Base-by-base conservation (phyloP, 169 alveolate genomes). In the Plasmodium blacklocki region DNA sequence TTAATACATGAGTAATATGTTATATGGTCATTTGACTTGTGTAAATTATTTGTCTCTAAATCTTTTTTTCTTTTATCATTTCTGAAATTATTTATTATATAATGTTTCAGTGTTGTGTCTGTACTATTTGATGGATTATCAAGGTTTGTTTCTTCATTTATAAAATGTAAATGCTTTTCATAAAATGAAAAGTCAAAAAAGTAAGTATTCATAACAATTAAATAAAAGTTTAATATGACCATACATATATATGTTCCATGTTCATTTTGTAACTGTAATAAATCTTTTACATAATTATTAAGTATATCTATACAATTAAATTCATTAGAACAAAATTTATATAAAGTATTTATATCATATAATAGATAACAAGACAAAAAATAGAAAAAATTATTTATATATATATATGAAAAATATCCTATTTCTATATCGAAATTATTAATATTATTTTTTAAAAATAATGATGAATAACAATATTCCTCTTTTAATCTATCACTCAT, bases 171-270 rank as follows among this genome's bases (percentile, higher is more conserved):
- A 8, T 80, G 49, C 26, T 70, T 83, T 68, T 83, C 49, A 70
- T 83, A 83, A 2, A 83, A 62, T 7, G 91, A 83, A 70, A 83
- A 83, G 39, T 83, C 91, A 60, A 70, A 83, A 49, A 83, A 83
- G 59, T 67, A 83, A 1, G 91, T 14, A 62, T 83, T 83, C 7
- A 59, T 56, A 43, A 83, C 58, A 26, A 47, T 70, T 47, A 83
- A 52, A 50, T 83, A 83, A 26, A 83, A 83, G 50, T 83, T 83
- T 63, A 83, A 68, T 56, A 83, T 70, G 45, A 47, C 47, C 9
- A 64, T 56, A 62, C 86, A 70, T 29, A 70, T 23, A 50, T 83
- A 56, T 68, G 18, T 56, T 32, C 91, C 91, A 50, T 83, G 32
- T 58, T 68, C 59, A 70, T 68, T 60, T 0, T 11, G 29, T 50